Evolutionary conservation across 345 rosid species (phyloP).

Genomic region (Gossypium rotundifolium): DNA sequence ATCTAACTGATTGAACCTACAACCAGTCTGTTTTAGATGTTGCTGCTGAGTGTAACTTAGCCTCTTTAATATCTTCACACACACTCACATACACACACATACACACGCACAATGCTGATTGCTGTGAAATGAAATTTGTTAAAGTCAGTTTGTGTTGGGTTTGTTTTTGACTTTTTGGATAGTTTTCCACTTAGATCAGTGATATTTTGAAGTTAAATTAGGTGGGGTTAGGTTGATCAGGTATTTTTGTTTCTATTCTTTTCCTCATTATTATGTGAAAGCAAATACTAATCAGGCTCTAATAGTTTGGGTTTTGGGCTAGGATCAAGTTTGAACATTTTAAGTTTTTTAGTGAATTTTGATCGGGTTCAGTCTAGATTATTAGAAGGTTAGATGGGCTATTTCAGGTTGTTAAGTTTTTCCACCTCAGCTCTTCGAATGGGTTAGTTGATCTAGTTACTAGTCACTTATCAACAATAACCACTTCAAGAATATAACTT

Average conservation of each 20-base stretch:
- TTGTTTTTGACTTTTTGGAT: neutral
- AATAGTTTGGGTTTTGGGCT: neutral
- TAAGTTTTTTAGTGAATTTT: neutral
- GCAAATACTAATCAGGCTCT: neutral
- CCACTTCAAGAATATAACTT: neutral
- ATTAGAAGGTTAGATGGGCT: neutral
- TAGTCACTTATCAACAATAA: neutral
- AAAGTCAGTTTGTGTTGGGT: neutral
- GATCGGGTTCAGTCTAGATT: neutral
- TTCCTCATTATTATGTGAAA: neutral
- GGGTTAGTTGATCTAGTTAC: neutral
- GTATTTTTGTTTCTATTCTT: neutral
- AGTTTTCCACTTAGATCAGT: neutral
- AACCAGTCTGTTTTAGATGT: conserved; percentile 3
- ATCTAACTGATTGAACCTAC: neutral
- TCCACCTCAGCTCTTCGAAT: neutral
- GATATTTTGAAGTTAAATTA: neutral
- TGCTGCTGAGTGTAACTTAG: neutral
- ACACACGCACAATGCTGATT: neutral
- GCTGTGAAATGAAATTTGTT: neutral
- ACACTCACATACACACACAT: accelerated
- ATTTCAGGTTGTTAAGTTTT: neutral
- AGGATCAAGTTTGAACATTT: neutral
- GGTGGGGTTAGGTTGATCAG: neutral
- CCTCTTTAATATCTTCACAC: neutral